Evolutionary conservation across 2,329 filamentous ascomycete species (phyloP), one percentile per base, ranked within the genome.

Genomic region (Huntiella savannae): DNA sequence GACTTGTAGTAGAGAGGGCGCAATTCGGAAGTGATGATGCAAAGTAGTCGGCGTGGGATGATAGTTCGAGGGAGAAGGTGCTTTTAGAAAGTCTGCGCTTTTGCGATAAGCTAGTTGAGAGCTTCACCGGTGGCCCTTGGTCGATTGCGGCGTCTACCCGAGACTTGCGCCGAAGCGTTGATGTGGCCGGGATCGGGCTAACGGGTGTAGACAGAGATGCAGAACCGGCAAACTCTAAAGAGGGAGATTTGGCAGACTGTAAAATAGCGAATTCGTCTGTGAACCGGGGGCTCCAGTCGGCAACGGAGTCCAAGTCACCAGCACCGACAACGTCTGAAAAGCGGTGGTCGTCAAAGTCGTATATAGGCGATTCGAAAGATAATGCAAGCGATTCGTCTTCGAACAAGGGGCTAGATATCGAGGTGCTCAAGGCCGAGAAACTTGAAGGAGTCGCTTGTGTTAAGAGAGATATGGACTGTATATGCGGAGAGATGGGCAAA

Each of bases 31-130:
- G 62, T 54, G 67, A 66, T 38, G 69, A 63, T 38, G 71, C 71
- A 54, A 73, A 69, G 56, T 79, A 70, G 53, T 74, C 75, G 54
- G 68, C 70, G 73, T 80, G 75, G 56, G 75, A 68, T 56, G 69
- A 65, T 53, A 73, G 66, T 52, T 72, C 68, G 49, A 60, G 61
- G 41, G 66, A 64, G 51, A 71, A 57, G 49, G 63, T 63, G 48
- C 22, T 50, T 19, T 16, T 43, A 4, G 48, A 47, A 5, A 47
- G 45, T 32, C 45, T 40, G 12, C 45, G 48, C 17, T 50, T 50
- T 4, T 37, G 17, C 15, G 44, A 36, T 11, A 48, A 33, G 8
- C 70, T 69, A 33, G 64, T 70, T 47, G 73, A 71, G 16, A 33
- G 15, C 8, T 28, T 28, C 22, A 28, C 22, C 22, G 22, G 22